Conservation (phyloP, 2,329 filamentous ascomycete species). For the Colletotrichum tropicale region DNA sequence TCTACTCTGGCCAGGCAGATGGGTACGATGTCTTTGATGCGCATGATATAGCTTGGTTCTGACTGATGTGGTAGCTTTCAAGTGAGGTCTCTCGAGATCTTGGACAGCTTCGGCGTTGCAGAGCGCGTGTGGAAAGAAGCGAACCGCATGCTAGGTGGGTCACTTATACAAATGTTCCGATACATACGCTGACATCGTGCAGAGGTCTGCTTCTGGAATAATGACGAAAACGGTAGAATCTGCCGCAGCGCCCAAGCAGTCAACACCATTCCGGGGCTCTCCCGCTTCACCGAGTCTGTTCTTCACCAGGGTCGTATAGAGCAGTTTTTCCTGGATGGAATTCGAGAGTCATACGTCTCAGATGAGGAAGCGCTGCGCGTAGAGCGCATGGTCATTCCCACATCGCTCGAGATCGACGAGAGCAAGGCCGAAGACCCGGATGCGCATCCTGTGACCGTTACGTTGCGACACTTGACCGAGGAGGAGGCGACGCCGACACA, state of each 20-base stretch:
- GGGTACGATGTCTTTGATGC: constrained; percentile 56
- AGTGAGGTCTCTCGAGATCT: constrained; percentile 60
- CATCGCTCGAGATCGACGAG: constrained; percentile 59
- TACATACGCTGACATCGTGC: neutral
- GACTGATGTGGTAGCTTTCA: neutral
- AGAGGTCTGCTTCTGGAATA: constrained; percentile 57
- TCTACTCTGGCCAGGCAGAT: constrained; percentile 49
- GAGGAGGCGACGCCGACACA: constrained; percentile 57
- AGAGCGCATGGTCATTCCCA: constrained; percentile 65
- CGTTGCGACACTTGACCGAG: constrained; percentile 61
- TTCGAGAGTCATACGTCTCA: constrained; percentile 54
- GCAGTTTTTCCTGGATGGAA: constrained; percentile 66
- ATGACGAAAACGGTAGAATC: constrained; percentile 61
- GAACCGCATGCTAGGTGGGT: constrained; percentile 68
- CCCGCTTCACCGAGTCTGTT: constrained; percentile 68
- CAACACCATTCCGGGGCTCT: constrained; percentile 66
- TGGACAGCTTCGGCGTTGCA: constrained; percentile 73
- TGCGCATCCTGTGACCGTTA: constrained; percentile 66
- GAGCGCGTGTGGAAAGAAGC: constrained; percentile 69
- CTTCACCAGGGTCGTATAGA: constrained; percentile 77
- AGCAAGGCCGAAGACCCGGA: constrained; percentile 49
- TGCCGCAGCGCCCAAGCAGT: constrained; percentile 64
- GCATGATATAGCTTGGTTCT: neutral
- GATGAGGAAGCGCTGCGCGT: constrained; percentile 45
- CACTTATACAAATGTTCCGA: neutral